These are phyloP conservation scores for Rachicladosporium sp. DNA, from an alignment of 2,329 filamentous ascomycete genomes.

Conservation along the genomic window DNA sequence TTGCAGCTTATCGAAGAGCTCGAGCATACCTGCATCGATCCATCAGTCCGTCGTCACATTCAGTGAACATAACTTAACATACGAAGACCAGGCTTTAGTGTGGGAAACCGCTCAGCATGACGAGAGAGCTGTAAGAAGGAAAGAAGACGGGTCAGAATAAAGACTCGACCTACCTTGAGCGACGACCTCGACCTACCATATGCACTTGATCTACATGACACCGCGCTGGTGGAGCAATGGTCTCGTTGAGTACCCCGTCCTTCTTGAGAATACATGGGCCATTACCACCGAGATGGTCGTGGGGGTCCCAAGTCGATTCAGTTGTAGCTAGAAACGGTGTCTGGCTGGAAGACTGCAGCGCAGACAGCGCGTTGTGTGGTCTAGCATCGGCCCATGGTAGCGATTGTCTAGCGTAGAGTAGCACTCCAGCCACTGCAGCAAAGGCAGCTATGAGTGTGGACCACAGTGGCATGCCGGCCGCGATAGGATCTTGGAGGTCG, in stretches of 20 bases:
- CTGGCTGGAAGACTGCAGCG: too few relatives aligned
- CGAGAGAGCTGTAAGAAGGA: constrained; percentile 37
- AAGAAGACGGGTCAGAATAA: constrained; percentile 3
- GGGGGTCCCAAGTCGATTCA: constrained; percentile 33
- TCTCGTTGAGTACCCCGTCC: constrained; percentile 28
- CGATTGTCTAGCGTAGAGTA: too few relatives aligned
- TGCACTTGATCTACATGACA: constrained; percentile 46
- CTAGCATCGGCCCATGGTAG: too few relatives aligned
- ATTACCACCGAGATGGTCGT: constrained; percentile 43
- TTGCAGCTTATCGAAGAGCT: constrained; percentile 37
- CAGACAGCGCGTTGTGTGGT: too few relatives aligned
- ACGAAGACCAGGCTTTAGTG: constrained; percentile 37
- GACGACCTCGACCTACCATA: constrained; percentile 32
- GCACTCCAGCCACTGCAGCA: too few relatives aligned
- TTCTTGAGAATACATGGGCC: constrained; percentile 43
- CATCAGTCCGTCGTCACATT: background rate
- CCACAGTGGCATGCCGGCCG: too few relatives aligned
- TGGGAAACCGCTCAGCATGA: constrained; percentile 47
- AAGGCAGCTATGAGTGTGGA: too few relatives aligned
- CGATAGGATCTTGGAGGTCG: too few relatives aligned
- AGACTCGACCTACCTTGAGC: background rate
- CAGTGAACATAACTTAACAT: constrained; percentile 17
- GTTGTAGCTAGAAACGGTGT: too few relatives aligned
- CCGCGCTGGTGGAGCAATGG: constrained; percentile 32
- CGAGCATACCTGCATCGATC: constrained; percentile 30